Base-by-base conservation (phyloP, 176 grass and related monocot species). In the Lolium multiflorum region DNA sequence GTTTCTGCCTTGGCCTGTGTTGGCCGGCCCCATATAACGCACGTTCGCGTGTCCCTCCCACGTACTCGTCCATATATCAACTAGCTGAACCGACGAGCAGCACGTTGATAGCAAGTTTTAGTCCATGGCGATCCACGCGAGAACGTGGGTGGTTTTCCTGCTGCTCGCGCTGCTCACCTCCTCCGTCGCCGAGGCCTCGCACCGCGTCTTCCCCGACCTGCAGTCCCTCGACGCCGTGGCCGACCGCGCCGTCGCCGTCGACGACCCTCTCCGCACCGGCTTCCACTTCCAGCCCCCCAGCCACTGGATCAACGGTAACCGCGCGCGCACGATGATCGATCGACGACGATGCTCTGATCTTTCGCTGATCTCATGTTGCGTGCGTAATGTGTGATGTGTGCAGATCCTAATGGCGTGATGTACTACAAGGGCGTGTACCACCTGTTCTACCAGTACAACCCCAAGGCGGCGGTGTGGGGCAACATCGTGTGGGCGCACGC, bases 381-480 rank as follows among this genome's bases (percentile, higher is more conserved):
- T 21, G 0, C 24, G 44, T 66, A 25, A 1, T 20, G 49, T 35
- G 7, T 78, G 24, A 2, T 77, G 61, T 18, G 17, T 58, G 4
- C 72, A 90, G 83, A 87, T 82, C 79, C 89, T 46, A 90, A 96
- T 90, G 94, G 47, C 87, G 83, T 90, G 15, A 76, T 95, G 85
- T 80, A 84, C 55, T 92, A 84, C 75, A 95, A 92, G 15, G 93
- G 90, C 54, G 72, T 92, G 63, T 92, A 94, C 82, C 93, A 95
- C 25, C 85, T 95, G 4, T 95, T 95, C 78, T 95, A 95, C 41
- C 93, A 90, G 75, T 95, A 95, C 88, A 95, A 95, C 9, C 93
- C 93, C 7, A 81, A 86, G 55, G 79, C 60, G 22, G 78, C 93
- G 13, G 85, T 89, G 16, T 95, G 93, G 93, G 93, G 85, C 41